phyloP scores from a whole-genome alignment of 1,284 basidiomycete species.

The Cystobasidium slooffiae region DNA sequence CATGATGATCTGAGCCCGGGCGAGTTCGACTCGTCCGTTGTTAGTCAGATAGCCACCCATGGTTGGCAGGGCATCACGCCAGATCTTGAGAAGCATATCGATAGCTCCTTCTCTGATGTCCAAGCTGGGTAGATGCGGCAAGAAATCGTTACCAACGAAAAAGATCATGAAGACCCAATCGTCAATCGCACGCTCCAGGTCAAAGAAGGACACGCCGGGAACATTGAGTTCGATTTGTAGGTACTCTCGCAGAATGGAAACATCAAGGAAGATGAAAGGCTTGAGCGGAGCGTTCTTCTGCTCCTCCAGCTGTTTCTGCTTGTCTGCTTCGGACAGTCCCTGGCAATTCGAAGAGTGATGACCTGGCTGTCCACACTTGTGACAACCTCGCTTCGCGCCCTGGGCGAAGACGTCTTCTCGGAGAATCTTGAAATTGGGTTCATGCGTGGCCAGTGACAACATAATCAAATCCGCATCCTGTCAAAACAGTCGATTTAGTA shows the following conservation, averaged over 20 bases:
- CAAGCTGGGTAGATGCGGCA: slow-evolving; percentile 95
- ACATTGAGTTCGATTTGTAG: slow-evolving; percentile 92
- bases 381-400: slow-evolving; percentile 69
- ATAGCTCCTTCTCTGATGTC: slow-evolving; percentile 99
- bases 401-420: slow-evolving; percentile 97
- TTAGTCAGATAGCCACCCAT: slow-evolving; percentile 98
- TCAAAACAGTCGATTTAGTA: neutral
- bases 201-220: slow-evolving; percentile 78
- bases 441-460: slow-evolving; percentile 96
- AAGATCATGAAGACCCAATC: slow-evolving; percentile 99
- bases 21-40: slow-evolving; percentile 85
- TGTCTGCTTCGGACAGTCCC: slow-evolving; percentile 57
- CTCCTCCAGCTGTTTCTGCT: slow-evolving; percentile 55
- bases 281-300: slow-evolving; percentile 77
- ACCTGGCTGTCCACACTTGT: slow-evolving; percentile 89
- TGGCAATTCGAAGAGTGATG: slow-evolving; percentile 95
- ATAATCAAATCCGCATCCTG: slow-evolving; percentile 99
- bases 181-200: slow-evolving; percentile 95
- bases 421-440: slow-evolving; percentile 94
- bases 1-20: slow-evolving; percentile 88
- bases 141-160: slow-evolving; percentile 99
- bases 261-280: slow-evolving; percentile 99
- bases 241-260: slow-evolving; percentile 93
- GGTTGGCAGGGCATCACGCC: slow-evolving; percentile 86
- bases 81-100: slow-evolving; percentile 92